Evolutionary conservation across 2,329 filamentous ascomycete species (phyloP).

Genomic region (Colletotrichum euphorbiae): DNA sequence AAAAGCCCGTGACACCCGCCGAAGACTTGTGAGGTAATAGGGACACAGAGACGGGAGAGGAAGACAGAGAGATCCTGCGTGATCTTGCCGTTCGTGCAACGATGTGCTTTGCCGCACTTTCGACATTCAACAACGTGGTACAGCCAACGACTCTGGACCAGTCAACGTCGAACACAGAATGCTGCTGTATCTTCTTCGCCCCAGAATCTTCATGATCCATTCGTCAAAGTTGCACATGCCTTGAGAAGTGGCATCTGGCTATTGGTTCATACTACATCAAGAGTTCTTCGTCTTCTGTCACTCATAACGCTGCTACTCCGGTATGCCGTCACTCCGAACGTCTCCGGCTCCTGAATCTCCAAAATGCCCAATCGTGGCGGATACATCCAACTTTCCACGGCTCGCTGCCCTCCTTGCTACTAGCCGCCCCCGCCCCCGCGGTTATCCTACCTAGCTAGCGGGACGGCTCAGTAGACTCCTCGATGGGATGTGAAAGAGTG

Average conservation of each 20-base stretch:
- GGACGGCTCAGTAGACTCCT: conserved; percentile 8
- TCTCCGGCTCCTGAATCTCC: neutral
- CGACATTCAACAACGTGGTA: neutral
- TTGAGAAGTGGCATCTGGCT: neutral
- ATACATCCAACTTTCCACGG: neutral
- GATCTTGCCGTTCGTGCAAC: neutral
- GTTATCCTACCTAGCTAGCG: conserved; percentile 11
- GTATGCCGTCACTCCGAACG: neutral
- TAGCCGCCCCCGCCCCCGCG: neutral
- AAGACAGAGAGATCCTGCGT: neutral
- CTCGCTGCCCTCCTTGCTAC: neutral
- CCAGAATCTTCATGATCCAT: conserved; percentile 8
- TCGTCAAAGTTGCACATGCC: conserved; percentile 27
- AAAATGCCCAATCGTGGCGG: neutral
- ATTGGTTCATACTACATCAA: neutral
- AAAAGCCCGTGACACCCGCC: neutral
- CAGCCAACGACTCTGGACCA: conserved; percentile 1
- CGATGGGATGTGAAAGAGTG: conserved; percentile 1
- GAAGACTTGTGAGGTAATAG: neutral
- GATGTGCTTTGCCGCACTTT: neutral
- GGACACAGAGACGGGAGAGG: too few species aligned
- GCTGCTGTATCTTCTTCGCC: neutral
- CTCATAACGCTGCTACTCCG: neutral
- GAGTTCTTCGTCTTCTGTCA: neutral
- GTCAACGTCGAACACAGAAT: neutral